Conservation (phyloP, 768 basidiomycete species). For the Lactarius sp. region DNA sequence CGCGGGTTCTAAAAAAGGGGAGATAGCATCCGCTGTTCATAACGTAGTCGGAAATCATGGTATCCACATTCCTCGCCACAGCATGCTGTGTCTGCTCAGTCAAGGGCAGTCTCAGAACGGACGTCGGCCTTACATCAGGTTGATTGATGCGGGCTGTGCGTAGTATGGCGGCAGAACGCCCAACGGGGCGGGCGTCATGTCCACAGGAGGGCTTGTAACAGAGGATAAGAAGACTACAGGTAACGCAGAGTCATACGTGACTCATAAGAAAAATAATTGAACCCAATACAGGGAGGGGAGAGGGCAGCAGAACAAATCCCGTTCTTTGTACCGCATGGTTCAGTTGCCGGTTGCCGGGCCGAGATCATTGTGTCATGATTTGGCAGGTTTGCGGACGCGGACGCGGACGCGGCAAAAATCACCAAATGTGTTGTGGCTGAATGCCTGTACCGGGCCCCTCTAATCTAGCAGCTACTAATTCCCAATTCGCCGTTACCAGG, state of each 20-base stretch:
- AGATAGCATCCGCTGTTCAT: neutral
- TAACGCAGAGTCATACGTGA: too few species aligned
- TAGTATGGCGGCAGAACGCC: neutral
- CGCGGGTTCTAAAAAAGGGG: too few species aligned
- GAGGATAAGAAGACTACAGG: too few species aligned
- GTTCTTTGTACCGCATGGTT: too few species aligned
- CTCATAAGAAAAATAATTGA: too few species aligned
- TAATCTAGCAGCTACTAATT: too few species aligned
- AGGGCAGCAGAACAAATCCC: too few species aligned
- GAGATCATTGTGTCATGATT: neutral
- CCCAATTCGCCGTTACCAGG: neutral
- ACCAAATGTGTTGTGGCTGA: neutral
- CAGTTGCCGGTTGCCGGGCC: neutral
- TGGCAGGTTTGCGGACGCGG: too few species aligned
- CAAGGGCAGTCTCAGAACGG: neutral
- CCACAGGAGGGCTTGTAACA: neutral
- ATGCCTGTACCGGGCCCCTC: neutral
- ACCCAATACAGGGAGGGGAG: too few species aligned
- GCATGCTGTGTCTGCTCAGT: neutral
- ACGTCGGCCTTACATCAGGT: neutral
- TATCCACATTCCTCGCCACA: neutral
- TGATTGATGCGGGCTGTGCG: slow-evolving; percentile 17
- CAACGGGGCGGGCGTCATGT: neutral
- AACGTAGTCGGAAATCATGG: neutral
- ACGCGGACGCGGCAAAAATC: too few species aligned